Evolutionary conservation across 345 rosid species (phyloP).

Genomic region (Lepidium sativum): DNA sequence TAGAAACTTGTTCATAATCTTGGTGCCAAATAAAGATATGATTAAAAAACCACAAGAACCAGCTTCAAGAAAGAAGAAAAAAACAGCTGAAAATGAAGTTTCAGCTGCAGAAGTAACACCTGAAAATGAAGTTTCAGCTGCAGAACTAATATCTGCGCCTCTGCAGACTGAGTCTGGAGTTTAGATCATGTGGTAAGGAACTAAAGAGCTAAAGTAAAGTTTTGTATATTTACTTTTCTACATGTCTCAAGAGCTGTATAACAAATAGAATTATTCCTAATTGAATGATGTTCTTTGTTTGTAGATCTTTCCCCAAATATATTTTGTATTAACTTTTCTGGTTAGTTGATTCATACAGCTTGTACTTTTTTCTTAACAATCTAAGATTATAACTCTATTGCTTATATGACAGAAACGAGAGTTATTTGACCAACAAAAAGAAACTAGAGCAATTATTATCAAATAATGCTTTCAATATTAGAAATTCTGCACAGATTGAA

Average conservation of each 20-base stretch:
- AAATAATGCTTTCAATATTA: not conserved
- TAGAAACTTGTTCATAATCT: slow-evolving; percentile 58
- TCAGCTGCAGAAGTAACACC: slow-evolving; percentile 34
- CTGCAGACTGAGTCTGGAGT: slow-evolving; percentile 1
- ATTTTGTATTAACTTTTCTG: not conserved
- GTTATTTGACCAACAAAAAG: too few relatives aligned
- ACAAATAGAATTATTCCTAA: slow-evolving; percentile 19
- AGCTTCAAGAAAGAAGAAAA: slow-evolving; percentile 49
- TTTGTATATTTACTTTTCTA: slow-evolving; percentile 20
- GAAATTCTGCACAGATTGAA: too few relatives aligned
- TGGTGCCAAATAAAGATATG: slow-evolving; percentile 78
- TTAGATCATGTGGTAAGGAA: not conserved
- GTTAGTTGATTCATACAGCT: not conserved
- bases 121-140: not conserved
- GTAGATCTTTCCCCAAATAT: not conserved
- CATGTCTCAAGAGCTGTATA: slow-evolving; percentile 16
- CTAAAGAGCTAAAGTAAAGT: slow-evolving; percentile 18
- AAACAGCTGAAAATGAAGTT: slow-evolving; percentile 38
- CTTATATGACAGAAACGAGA: not conserved
- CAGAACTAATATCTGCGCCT: slow-evolving; percentile 1
- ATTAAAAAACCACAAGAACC: slow-evolving; percentile 64
- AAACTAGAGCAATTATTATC: too few relatives aligned
- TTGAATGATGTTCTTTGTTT: slow-evolving; percentile 8
- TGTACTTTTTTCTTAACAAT: not conserved
- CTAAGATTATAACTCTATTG: not conserved